Percentiles rank a stretch among this genome's conserved stretches.
Evolutionary conservation across 257 asterid species (phyloP).

Genomic region (Ballota nigra): DNA sequence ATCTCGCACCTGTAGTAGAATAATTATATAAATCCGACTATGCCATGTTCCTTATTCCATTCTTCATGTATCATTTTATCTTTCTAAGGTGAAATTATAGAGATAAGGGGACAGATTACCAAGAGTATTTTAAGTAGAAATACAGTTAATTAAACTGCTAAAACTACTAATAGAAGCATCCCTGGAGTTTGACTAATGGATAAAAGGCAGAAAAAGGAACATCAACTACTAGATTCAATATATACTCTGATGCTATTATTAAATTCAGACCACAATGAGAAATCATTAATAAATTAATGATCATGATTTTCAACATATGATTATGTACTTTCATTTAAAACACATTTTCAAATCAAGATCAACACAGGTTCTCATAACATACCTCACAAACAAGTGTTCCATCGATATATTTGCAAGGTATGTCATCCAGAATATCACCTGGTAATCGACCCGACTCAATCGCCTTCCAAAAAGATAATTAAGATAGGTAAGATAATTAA

Average conservation of each 20-base stretch:
- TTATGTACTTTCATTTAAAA: not conserved
- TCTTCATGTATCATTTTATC: not conserved
- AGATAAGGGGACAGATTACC: not conserved
- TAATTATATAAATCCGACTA: constrained; percentile 1
- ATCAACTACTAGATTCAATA: not conserved
- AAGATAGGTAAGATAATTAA: constrained; percentile 1
- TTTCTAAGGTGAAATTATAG: constrained; percentile 9
- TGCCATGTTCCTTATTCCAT: constrained; percentile 10
- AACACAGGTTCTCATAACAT: constrained; percentile 9
- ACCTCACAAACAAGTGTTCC: constrained; percentile 92
- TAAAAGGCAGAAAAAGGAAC: not conserved
- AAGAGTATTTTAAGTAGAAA: not conserved
- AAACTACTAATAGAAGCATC: too few relatives aligned
- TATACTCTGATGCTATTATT: not conserved
- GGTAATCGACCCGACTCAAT: constrained; percentile 91
- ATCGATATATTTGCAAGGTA: constrained; percentile 81
- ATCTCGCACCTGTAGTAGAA: constrained; percentile 72
- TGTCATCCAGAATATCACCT: constrained; percentile 84
- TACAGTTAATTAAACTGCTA: too few relatives aligned
- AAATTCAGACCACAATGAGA: not conserved
- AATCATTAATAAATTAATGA: constrained; percentile 4
- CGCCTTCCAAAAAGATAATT: constrained; percentile 51
- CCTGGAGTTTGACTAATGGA: too few relatives aligned
- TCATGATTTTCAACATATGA: not conserved
- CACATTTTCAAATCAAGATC: constrained; percentile 2